These are phyloP conservation scores for Flaveria ramosissima DNA, from an alignment of 129 eudicot genomes.

Conservation along the genomic window DNA sequence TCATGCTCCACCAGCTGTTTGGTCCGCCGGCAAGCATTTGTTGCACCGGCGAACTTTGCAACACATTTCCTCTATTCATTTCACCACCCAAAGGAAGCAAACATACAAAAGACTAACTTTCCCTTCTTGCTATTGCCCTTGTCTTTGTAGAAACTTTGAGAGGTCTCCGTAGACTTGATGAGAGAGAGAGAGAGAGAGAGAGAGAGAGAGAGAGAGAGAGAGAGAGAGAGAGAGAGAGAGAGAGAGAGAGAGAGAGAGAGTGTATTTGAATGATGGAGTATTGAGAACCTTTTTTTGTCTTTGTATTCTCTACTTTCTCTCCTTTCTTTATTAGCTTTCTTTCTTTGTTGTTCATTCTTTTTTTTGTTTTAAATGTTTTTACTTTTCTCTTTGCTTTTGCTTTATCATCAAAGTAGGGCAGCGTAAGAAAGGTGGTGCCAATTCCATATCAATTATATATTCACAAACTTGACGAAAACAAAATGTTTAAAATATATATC, in stretches of 20 bases:
- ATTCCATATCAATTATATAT: constrained; percentile 36
- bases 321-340: constrained; percentile 59
- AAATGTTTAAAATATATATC: neutral
- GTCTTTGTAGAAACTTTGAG: constrained; percentile 59
- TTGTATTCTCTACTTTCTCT: constrained; percentile 48
- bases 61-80: constrained; percentile 70
- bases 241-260: constrained; percentile 25
- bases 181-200: neutral
- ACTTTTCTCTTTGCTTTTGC: constrained; percentile 67
- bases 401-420: constrained; percentile 77
- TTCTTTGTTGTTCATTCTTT: constrained; percentile 44
- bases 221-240: constrained; percentile 8
- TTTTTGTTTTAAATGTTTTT: constrained; percentile 36
- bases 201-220: too few species aligned
- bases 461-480: neutral
- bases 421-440: constrained; percentile 47
- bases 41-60: constrained; percentile 81
- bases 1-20: constrained; percentile 69
- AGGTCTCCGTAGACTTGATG: constrained; percentile 44
- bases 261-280: constrained; percentile 57
- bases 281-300: constrained; percentile 59
- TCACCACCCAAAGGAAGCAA: constrained; percentile 12
- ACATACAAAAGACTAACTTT: constrained; percentile 27
- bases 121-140: constrained; percentile 30
- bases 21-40: constrained; percentile 74